phyloP scores from a whole-genome alignment of 2,329 filamentous ascomycete genomes.

The Lasiodiplodia gonubiensis region DNA sequence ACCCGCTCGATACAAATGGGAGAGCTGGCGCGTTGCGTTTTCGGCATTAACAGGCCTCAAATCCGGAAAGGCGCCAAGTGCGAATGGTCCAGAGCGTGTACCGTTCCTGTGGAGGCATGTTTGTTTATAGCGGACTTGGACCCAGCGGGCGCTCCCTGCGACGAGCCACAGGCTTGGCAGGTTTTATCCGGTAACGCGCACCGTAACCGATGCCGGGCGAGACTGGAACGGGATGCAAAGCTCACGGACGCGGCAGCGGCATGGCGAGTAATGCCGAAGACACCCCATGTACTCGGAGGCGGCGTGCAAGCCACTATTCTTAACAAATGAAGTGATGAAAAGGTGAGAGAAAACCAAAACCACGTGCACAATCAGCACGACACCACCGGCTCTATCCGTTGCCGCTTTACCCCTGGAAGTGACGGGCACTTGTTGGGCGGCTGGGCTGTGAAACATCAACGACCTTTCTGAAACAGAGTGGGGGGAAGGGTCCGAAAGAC shows the following conservation, averaged over 20 bases:
- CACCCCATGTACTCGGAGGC: neutral
- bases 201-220: slow-evolving; percentile 4
- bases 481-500: neutral
- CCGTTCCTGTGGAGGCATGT: slow-evolving; percentile 4
- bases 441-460: slow-evolving; percentile 2
- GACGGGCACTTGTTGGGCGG: neutral
- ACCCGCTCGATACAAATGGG: neutral
- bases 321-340: neutral
- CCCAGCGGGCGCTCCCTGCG: slow-evolving; percentile 9
- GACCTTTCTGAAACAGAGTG: slow-evolving; percentile 8
- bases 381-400: slow-evolving; percentile 1
- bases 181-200: slow-evolving; percentile 9
- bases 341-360: neutral
- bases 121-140: slow-evolving; percentile 9
- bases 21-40: neutral
- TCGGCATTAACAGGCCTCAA: neutral
- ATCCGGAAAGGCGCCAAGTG: neutral
- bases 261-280: slow-evolving; percentile 13
- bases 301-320: neutral
- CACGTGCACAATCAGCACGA: neutral
- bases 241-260: slow-evolving; percentile 15
- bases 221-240: slow-evolving; percentile 5
- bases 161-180: slow-evolving; percentile 16
- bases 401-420: neutral
- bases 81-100: neutral